These are phyloP conservation scores for Coprinellus micaceus DNA, from an alignment of 768 basidiomycete genomes.

Conservation along the genomic window DNA sequence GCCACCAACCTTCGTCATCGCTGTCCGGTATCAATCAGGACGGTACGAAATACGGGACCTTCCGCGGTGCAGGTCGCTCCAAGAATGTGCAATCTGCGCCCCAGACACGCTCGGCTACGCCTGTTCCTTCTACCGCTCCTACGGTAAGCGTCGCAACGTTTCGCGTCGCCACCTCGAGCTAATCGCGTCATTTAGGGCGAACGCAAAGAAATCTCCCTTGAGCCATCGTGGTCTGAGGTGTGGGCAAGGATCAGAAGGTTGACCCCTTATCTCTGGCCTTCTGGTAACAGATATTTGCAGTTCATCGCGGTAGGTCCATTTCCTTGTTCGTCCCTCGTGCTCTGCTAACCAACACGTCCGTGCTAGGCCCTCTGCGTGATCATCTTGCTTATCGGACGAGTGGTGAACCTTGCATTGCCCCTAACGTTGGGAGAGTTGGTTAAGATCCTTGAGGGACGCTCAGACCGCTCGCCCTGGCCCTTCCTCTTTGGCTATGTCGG, in stretches of 20 bases:
- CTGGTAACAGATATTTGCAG: slow-evolving; percentile 61
- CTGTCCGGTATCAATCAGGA: slow-evolving; percentile 43
- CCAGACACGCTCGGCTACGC: slow-evolving; percentile 51
- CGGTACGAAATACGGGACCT: slow-evolving; percentile 73
- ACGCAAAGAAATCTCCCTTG: slow-evolving; percentile 49
- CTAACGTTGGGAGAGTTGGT: slow-evolving; percentile 67
- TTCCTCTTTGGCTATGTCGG: slow-evolving; percentile 65
- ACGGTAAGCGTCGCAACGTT: slow-evolving; percentile 28
- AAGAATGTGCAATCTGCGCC: slow-evolving; percentile 53
- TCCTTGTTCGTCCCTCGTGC: not conserved
- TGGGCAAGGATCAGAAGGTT: slow-evolving; percentile 61
- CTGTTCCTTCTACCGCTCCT: slow-evolving; percentile 37
- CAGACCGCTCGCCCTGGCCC: slow-evolving; percentile 57
- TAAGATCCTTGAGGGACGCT: slow-evolving; percentile 45
- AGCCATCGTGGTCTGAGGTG: slow-evolving; percentile 72
- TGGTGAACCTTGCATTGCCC: slow-evolving; percentile 74
- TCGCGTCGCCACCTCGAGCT: not conserved
- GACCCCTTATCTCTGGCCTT: slow-evolving; percentile 83
- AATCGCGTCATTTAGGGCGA: slow-evolving; percentile 27
- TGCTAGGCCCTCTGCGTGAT: slow-evolving; percentile 60
- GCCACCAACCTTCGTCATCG: slow-evolving; percentile 45
- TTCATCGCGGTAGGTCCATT: slow-evolving; percentile 52
- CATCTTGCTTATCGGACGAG: slow-evolving; percentile 68
- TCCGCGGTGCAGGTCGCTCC: slow-evolving; percentile 50
- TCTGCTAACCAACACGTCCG: slow-evolving; percentile 5